These are phyloP conservation scores for Talaromyces ruber DNA, from an alignment of 495 filamentous ascomycete genomes.

Conservation along the genomic window DNA sequence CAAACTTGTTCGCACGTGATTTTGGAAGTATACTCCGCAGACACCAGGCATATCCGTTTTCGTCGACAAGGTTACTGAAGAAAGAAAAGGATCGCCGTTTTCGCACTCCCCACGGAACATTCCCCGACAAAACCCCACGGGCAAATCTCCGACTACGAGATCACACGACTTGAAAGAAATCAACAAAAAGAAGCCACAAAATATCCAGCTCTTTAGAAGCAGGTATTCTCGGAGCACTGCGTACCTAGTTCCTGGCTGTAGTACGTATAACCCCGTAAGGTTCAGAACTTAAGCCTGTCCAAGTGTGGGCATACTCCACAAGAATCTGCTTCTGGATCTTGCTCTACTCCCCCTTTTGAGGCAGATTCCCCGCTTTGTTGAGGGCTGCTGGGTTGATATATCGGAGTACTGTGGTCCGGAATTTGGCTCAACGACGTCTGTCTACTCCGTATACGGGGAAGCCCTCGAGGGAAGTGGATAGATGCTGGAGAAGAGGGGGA, in stretches of 20 bases:
- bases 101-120: background rate
- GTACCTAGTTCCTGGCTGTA: background rate
- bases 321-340: background rate
- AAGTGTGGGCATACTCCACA: background rate
- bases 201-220: too few species aligned
- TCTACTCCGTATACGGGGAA: background rate
- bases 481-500: background rate
- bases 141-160: background rate
- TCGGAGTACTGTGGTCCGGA: background rate
- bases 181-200: background rate
- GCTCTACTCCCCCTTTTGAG: background rate
- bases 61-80: background rate
- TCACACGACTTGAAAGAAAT: background rate
- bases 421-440: background rate
- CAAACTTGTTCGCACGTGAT: background rate
- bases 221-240: background rate
- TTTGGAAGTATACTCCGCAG: background rate
- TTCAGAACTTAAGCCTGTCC: background rate
- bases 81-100: background rate
- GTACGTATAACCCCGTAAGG: background rate
- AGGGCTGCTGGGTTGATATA: background rate
- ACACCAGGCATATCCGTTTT: background rate
- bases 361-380: background rate
- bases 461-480: background rate
- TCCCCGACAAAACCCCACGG: background rate